These are phyloP conservation scores for Dactylellina haptotyla DNA, from an alignment of 2,329 filamentous ascomycete genomes.

Conservation along the genomic window DNA sequence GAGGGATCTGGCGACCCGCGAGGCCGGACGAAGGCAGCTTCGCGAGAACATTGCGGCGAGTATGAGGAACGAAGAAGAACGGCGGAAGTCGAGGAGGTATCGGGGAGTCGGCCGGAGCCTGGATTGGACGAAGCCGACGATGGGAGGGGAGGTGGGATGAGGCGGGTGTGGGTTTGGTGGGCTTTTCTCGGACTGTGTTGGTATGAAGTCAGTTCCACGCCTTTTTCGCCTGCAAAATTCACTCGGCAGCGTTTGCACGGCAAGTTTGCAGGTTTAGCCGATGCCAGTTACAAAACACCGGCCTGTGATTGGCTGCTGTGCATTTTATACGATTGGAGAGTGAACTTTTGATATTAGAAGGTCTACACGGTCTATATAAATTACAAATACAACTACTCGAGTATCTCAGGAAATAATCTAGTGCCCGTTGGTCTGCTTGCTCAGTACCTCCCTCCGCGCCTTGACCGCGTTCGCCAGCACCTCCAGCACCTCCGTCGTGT, in stretches of 20 bases:
- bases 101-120: constrained; percentile 50
- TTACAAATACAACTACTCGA: neutral
- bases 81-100: constrained; percentile 17
- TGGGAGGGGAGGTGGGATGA: constrained; percentile 20
- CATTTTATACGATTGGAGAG: neutral
- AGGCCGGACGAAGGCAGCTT: constrained; percentile 48
- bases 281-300: constrained; percentile 39
- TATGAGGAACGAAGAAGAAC: neutral
- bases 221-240: constrained; percentile 48
- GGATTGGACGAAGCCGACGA: constrained; percentile 41
- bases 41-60: constrained; percentile 51
- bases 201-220: constrained; percentile 42
- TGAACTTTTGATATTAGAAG: neutral
- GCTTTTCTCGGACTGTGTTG: constrained; percentile 16
- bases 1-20: constrained; percentile 47
- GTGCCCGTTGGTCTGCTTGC: constrained; percentile 53
- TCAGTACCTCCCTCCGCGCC: constrained; percentile 70
- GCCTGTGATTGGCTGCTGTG: constrained; percentile 30
- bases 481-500: constrained; percentile 71
- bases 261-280: constrained; percentile 53
- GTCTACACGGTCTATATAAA: no score
- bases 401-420: neutral
- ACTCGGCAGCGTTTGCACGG: constrained; percentile 48
- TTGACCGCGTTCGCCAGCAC: constrained; percentile 85
- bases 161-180: constrained; percentile 17